These are phyloP conservation scores for Fraxinus latifolia DNA, from an alignment of 305 asterid species.

Conservation along the genomic window DNA sequence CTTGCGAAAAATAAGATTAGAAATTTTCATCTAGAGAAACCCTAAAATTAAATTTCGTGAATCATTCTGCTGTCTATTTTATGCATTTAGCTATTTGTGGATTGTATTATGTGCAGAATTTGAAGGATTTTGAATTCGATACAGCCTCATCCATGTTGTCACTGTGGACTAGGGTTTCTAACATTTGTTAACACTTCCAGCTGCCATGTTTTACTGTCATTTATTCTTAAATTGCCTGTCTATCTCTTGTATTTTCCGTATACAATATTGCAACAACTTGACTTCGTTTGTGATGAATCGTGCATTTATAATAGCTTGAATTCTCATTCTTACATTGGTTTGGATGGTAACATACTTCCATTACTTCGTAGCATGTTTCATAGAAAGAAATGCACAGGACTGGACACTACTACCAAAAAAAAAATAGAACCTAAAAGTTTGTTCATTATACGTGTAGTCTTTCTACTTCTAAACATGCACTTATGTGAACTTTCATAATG, in stretches of 20 bases:
- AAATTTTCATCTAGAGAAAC: not conserved
- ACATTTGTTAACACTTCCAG: not conserved
- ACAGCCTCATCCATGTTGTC: not conserved
- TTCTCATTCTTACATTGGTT: not conserved
- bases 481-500: not conserved
- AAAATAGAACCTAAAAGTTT: not conserved
- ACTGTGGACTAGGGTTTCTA: not conserved
- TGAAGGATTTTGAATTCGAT: not conserved
- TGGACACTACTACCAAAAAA: not conserved
- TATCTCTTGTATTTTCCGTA: not conserved
- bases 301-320: not conserved
- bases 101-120: constrained; percentile 11
- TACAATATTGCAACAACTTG: not conserved
- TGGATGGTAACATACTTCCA: not conserved
- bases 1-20: not conserved
- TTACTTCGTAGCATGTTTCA: not conserved
- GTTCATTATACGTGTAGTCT: not conserved
- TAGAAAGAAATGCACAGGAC: not conserved
- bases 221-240: not conserved
- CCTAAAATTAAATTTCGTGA: not conserved
- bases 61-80: not conserved
- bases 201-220: not conserved
- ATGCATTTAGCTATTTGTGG: not conserved
- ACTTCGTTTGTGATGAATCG: not conserved
- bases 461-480: not conserved